Evolutionary conservation across 2,329 filamentous ascomycete species (phyloP).

Genomic region (Pestalotiopsis sp.): DNA sequence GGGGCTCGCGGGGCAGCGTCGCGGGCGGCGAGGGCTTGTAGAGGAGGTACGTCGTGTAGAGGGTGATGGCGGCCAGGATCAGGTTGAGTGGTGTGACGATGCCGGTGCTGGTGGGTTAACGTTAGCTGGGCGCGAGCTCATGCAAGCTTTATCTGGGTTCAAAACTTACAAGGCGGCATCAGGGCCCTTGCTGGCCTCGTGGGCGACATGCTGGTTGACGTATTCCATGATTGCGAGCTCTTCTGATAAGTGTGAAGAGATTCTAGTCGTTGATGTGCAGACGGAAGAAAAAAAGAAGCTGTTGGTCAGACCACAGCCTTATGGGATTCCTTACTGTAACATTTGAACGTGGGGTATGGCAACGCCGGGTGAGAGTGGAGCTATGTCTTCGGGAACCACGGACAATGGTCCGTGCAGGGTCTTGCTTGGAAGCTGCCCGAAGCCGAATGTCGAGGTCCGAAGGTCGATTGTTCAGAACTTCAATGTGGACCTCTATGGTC

Average conservation of each 20-base stretch:
- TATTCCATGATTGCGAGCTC: slow-evolving; percentile 51
- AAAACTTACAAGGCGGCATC: slow-evolving; percentile 35
- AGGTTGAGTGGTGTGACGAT: slow-evolving; percentile 66
- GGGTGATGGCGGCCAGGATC: slow-evolving; percentile 57
- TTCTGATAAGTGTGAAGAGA: neutral
- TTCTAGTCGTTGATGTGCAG: neutral
- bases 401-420: neutral
- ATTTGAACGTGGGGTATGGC: neutral
- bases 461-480: neutral
- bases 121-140: slow-evolving; percentile 14
- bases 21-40: slow-evolving; percentile 52
- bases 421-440: neutral
- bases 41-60: slow-evolving; percentile 62
- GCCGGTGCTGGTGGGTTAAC: slow-evolving; percentile 35
- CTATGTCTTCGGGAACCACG: neutral
- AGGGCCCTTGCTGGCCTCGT: slow-evolving; percentile 52
- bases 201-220: slow-evolving; percentile 57
- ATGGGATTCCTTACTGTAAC: neutral
- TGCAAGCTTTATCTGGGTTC: neutral
- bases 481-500: neutral
- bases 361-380: neutral
- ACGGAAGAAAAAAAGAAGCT: neutral
- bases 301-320: neutral
- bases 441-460: neutral
- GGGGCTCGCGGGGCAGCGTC: slow-evolving; percentile 53